Evolutionary conservation across 2,329 filamentous ascomycete genomes (phyloP), one percentile per base, ranked within the genome.

Genomic region (Aspergillus flavus): DNA sequence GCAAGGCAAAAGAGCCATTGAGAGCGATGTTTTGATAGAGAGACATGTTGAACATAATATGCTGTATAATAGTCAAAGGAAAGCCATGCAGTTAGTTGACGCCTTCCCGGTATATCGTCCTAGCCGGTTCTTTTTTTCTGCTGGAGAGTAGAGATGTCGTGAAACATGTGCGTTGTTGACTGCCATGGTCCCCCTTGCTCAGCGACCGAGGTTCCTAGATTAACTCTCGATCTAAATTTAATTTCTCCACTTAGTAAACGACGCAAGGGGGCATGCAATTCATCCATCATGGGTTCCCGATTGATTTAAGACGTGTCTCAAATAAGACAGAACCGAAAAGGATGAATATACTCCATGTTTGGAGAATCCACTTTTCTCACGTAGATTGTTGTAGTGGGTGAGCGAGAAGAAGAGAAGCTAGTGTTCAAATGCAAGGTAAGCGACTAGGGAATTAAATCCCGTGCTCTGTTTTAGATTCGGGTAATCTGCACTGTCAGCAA

Each of bases 1-100:
- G 68, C 45, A 59, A 61, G 19, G 62, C 56, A 16, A 76, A 66
- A 36, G 62, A 48, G n/a, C 65, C 39, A 12, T 64, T 39, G 19
- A 65, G 61, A 26, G 58, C 39, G 14, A 69, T 32, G 11, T 43
- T n/a, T 19, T 43, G 23, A 57, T 23, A 46, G 28, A 57, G 55
- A 32, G 58, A 59, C 58, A 59, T 59, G 34, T 36, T 14, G 16
- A 23, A 32, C n/a, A 4, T 23, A 19, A 21, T 39, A 21, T 14
- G 6, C 21, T 55, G 32, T 14, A 14, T 6, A 9, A 2, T 39
- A 26, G 52, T 39, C 23, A 36, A 32, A 16, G 30, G 28, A 5
- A n/a, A 55, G 6, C 52, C 39, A 7, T 55, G 26, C 11, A 55
- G 52, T 39, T 28, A 54, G n/a, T 16, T 21, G 23, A 53, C 16